Conservation (phyloP, 2,329 filamentous ascomycete species). For the Pseudogymnoascus pannorum region DNA sequence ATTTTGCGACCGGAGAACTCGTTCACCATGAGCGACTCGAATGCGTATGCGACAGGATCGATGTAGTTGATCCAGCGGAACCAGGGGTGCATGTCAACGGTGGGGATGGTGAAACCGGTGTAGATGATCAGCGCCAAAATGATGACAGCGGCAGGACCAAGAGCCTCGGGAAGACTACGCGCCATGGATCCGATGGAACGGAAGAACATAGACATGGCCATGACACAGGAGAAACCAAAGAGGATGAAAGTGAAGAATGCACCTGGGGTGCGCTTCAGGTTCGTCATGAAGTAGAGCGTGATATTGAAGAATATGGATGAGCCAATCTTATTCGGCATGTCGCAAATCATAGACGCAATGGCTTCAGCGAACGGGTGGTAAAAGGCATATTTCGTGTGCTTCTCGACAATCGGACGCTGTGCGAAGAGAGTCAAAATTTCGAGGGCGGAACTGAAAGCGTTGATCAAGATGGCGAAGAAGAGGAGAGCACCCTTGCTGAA, state of each 20-base stretch:
- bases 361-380: constrained; percentile 89
- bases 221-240: constrained; percentile 23
- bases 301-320: constrained; percentile 74
- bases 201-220: constrained; percentile 76
- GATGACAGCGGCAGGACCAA: constrained; percentile 52
- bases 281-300: constrained; percentile 79
- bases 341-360: constrained; percentile 78
- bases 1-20: constrained; percentile 50
- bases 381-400: constrained; percentile 77
- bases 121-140: constrained; percentile 26
- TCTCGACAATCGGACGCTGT: constrained; percentile 87
- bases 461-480: constrained; percentile 61
- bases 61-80: constrained; percentile 72
- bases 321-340: constrained; percentile 73
- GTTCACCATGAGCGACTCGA: constrained; percentile 76
- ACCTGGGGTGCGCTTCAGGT: constrained; percentile 56
- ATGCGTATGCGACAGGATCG: constrained; percentile 59
- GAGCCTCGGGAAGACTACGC: constrained; percentile 58
- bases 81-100: constrained; percentile 63
- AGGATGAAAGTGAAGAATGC: constrained; percentile 73
- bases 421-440: constrained; percentile 77
- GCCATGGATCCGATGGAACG: constrained; percentile 70
- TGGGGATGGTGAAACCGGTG: constrained; percentile 37
- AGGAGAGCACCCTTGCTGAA: constrained; percentile 55
- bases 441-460: constrained; percentile 55